A percentile compares a stretch with the other conserved stretches of the same genome.
phyloP scores from a whole-genome alignment of 2,329 filamentous ascomycete genomes.

The Xylaria sp. region DNA sequence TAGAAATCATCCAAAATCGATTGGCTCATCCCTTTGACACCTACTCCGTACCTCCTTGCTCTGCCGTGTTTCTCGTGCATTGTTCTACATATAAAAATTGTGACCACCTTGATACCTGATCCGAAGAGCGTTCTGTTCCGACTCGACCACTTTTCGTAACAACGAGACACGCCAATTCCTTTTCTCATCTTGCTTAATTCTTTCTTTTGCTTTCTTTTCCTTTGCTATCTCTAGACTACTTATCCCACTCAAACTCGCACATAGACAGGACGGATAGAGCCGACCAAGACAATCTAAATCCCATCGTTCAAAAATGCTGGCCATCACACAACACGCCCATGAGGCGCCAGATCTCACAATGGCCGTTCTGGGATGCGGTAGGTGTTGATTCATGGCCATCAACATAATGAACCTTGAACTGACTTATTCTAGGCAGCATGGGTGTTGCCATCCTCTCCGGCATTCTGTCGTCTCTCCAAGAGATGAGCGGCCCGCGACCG shows the following conservation, averaged over 20 bases:
- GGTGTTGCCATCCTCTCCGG: constrained; percentile 86
- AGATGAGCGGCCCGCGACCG: constrained; percentile 60
- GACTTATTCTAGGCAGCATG: constrained; percentile 72
- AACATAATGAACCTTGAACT: constrained; percentile 1
- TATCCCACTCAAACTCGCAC: background rate
- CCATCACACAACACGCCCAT: constrained; percentile 49
- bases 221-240: background rate
- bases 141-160: background rate
- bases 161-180: background rate
- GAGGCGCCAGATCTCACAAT: constrained; percentile 71
- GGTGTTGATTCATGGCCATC: constrained; percentile 44
- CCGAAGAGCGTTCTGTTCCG: constrained; percentile 8
- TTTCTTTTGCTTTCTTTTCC: background rate
- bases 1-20: constrained; percentile 22
- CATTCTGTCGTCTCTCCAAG: constrained; percentile 76
- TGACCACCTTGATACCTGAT: constrained; percentile 12
- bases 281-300: background rate
- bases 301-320: constrained; percentile 45
- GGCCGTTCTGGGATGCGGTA: constrained; percentile 85
- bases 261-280: background rate
- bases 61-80: constrained; percentile 17
- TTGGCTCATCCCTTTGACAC: constrained; percentile 11
- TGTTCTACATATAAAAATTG: constrained; percentile 26
- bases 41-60: constrained; percentile 2
- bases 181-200: background rate